Conservation (phyloP, 164 flowering plant genomes). For the Chimonanthus salicifolius region DNA sequence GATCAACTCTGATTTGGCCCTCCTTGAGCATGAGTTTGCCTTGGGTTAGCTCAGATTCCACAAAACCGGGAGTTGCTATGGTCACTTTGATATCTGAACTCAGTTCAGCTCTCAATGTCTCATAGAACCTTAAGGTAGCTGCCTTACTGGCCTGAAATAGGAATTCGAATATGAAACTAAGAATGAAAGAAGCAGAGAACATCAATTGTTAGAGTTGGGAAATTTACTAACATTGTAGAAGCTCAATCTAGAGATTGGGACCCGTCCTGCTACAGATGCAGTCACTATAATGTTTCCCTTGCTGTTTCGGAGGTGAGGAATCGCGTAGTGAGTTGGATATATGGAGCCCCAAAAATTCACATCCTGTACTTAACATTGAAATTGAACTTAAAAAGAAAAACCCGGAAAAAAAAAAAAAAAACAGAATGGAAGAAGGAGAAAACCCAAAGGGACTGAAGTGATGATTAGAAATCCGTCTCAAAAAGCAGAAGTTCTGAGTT, state of each 20-base stretch:
- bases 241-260: conserved; percentile 31
- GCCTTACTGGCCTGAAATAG: conserved; percentile 67
- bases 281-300: conserved; percentile 39
- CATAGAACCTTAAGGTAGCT: conserved; percentile 41
- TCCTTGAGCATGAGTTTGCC: conserved; percentile 32
- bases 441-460: too few relatives aligned
- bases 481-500: too few relatives aligned
- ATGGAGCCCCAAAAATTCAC: conserved; percentile 57
- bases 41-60: conserved; percentile 47
- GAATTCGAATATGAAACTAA: background rate
- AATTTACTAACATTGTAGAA: conserved; percentile 31
- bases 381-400: background rate
- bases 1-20: conserved; percentile 33
- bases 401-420: background rate
- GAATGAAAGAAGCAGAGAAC: background rate
- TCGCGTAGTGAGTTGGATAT: conserved; percentile 35
- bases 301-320: conserved; percentile 39
- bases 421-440: too few relatives aligned
- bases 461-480: too few relatives aligned
- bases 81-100: conserved; percentile 37
- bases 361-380: conserved; percentile 24
- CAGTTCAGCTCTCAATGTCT: conserved; percentile 50
- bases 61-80: conserved; percentile 53
- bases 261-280: conserved; percentile 34
- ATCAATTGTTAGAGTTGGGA: background rate